These are phyloP conservation scores for Eucalyptus camaldulensis DNA, from an alignment of 345 rosid species.

Conservation along the genomic window DNA sequence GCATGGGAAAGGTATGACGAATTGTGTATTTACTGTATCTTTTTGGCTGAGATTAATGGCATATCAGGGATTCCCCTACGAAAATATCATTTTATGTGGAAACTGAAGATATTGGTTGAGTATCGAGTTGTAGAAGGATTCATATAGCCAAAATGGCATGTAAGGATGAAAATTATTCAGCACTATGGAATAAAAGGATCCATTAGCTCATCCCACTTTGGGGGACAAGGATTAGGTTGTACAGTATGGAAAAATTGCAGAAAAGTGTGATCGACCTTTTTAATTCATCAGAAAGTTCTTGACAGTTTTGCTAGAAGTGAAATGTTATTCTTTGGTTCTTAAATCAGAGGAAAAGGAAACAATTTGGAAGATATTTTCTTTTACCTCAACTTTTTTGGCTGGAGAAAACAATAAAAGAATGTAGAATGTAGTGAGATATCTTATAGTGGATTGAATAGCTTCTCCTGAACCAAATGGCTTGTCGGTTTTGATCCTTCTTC, in stretches of 20 bases:
- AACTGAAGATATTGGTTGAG: not conserved
- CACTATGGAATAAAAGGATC: not conserved
- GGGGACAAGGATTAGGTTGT: not conserved
- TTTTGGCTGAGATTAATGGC: not conserved
- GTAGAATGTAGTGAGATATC: not conserved
- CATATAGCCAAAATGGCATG: not conserved
- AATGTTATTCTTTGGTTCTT: not conserved
- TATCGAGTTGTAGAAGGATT: not conserved
- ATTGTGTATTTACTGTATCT: not conserved
- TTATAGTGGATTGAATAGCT: not conserved
- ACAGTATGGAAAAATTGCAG: not conserved
- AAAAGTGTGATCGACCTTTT: not conserved
- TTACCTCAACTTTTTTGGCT: not conserved
- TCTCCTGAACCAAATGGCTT: not conserved
- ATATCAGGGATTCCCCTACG: not conserved
- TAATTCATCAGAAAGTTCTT: not conserved
- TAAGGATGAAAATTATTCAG: not conserved
- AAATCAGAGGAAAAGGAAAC: not conserved
- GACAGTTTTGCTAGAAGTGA: not conserved
- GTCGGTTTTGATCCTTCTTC: not conserved
- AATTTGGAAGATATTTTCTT: not conserved
- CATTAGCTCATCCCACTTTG: not conserved
- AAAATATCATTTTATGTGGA: not conserved
- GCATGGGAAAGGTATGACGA: slow-evolving; percentile 74
- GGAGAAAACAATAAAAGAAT: not conserved